These are phyloP conservation scores for Bretziella fagacearum DNA, from an alignment of 2,329 filamentous ascomycete species.

Conservation along the genomic window DNA sequence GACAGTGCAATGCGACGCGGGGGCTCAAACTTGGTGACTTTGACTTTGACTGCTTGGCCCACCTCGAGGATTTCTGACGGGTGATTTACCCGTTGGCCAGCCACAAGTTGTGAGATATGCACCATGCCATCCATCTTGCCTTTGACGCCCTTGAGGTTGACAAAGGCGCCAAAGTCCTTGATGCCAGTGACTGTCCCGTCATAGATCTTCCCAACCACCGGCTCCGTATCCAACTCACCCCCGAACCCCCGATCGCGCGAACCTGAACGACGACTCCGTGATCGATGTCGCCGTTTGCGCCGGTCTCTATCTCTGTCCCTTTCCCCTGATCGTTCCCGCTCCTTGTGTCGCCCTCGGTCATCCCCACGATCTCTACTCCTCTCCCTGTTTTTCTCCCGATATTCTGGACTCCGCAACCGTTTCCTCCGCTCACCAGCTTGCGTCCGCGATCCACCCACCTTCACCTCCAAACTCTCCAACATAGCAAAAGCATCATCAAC, in stretches of 20 bases:
- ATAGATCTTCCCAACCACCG: constrained; percentile 75
- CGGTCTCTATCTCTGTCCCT: constrained; percentile 16
- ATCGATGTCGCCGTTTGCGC: constrained; percentile 21
- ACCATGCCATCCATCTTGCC: constrained; percentile 88
- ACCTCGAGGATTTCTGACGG: constrained; percentile 71
- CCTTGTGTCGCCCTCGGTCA: constrained; percentile 30
- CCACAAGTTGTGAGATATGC: constrained; percentile 76
- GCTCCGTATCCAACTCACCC: constrained; percentile 57
- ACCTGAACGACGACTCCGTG: constrained; percentile 24
- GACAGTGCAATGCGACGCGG: constrained; percentile 61
- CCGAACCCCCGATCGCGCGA: constrained; percentile 22
- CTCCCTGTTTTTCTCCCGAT: constrained; percentile 19
- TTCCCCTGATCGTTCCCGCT: constrained; percentile 18
- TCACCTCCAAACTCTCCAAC: constrained; percentile 50
- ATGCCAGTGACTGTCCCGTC: constrained; percentile 77
- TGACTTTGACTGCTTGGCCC: constrained; percentile 79
- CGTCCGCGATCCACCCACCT: constrained; percentile 33
- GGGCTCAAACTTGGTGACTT: constrained; percentile 74
- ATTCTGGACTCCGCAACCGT: constrained; percentile 34
- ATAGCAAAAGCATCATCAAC: constrained; percentile 89
- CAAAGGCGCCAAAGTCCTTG: constrained; percentile 92
- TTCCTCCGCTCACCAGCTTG: constrained; percentile 28
- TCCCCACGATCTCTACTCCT: constrained; percentile 21
- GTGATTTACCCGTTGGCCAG: constrained; percentile 75
- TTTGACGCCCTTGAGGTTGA: constrained; percentile 71